Conservation (phyloP, 495 filamentous ascomycete genomes). For the Penicillium canescens region DNA sequence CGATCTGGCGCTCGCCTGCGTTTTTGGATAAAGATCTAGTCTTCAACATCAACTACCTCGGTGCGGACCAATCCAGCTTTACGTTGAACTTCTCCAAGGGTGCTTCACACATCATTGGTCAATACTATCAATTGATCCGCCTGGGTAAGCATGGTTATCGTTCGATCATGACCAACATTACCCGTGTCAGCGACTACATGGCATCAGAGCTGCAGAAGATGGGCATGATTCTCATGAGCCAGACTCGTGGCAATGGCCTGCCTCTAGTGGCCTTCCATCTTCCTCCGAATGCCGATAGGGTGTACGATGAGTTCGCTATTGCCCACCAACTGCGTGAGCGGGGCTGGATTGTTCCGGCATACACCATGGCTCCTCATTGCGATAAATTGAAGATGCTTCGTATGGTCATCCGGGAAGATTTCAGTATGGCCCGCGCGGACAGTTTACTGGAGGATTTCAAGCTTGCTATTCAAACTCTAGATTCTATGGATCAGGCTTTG, state of each 20-base stretch:
- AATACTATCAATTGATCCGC: constrained; percentile 94
- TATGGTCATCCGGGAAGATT: constrained; percentile 87
- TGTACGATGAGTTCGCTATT: constrained; percentile 80
- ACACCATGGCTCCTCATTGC: constrained; percentile 90
- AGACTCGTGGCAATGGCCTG: constrained; percentile 70
- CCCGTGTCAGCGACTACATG: constrained; percentile 80
- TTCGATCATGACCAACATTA: constrained; percentile 84
- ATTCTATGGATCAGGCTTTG: constrained; percentile 69
- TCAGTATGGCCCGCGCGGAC: constrained; percentile 74
- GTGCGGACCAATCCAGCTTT: constrained; percentile 92
- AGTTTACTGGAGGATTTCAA: constrained; percentile 71
- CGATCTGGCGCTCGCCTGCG: constrained; percentile 81
- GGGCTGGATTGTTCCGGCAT: constrained; percentile 90
- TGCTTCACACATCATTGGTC: constrained; percentile 87
- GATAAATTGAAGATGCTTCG: constrained; percentile 80
- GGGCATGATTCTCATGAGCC: constrained; percentile 83
- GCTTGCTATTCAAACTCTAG: constrained; percentile 64
- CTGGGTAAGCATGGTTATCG: constrained; percentile 87
- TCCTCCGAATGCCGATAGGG: constrained; percentile 52
- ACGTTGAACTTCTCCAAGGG: constrained; percentile 97
- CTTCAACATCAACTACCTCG: constrained; percentile 98
- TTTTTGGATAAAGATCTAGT: constrained; percentile 86
- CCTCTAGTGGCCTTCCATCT: constrained; percentile 87
- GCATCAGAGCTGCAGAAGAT: constrained; percentile 64
- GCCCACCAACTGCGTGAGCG: constrained; percentile 80